Evolutionary conservation across 208 protist species (phyloP).

Genomic region (Wallacemonas collosoma): DNA sequence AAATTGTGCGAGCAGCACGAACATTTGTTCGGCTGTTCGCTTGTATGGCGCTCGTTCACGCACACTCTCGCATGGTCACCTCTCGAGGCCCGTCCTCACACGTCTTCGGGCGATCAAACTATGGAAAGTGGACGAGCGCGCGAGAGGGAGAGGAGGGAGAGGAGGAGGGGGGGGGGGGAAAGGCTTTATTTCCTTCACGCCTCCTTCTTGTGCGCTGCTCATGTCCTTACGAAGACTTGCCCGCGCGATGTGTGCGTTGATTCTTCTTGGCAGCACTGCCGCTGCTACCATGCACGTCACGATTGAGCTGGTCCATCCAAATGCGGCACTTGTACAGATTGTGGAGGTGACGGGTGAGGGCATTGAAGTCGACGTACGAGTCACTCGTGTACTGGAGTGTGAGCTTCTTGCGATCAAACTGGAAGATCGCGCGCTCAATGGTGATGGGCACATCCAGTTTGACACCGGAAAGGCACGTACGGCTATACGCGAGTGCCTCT

Average conservation of each 20-base stretch:
- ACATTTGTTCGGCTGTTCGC: too few species aligned
- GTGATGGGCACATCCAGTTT: slow-evolving; percentile 57
- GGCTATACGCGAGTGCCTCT: slow-evolving; percentile 62
- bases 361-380: slow-evolving; percentile 80
- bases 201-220: slow-evolving; percentile 2
- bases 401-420: slow-evolving; percentile 91
- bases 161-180: background rate
- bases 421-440: slow-evolving; percentile 77
- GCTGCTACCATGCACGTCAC: slow-evolving; percentile 31
- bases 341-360: slow-evolving; percentile 70
- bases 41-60: too few species aligned
- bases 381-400: slow-evolving; percentile 84
- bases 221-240: slow-evolving; percentile 14
- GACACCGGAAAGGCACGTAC: slow-evolving; percentile 43
- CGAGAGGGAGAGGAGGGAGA: background rate
- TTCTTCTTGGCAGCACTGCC: slow-evolving; percentile 20
- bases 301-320: slow-evolving; percentile 91
- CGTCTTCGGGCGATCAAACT: too few species aligned
- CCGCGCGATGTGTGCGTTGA: slow-evolving; percentile 17
- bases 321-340: slow-evolving; percentile 86
- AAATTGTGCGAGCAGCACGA: too few species aligned
- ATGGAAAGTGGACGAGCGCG: too few species aligned
- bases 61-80: too few species aligned
- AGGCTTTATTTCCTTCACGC: slow-evolving; percentile 11
- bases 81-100: too few species aligned